Evolutionary conservation across 495 filamentous ascomycete genomes (phyloP).

Genomic region (Aspergillus olivimuriae): DNA sequence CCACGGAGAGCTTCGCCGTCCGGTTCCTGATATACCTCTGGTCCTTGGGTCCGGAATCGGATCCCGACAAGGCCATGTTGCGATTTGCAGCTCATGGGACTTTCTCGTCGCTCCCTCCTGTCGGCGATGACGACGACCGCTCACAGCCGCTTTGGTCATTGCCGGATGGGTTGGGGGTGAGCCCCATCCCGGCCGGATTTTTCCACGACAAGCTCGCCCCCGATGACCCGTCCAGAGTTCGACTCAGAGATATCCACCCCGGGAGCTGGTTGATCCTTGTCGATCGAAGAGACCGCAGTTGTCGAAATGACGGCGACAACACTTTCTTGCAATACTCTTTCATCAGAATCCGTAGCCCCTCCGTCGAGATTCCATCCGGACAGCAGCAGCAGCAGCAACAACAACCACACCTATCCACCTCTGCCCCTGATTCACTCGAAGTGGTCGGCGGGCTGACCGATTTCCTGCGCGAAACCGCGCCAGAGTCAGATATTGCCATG

Average conservation of each 20-base stretch:
- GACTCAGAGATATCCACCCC: slow-evolving; percentile 8
- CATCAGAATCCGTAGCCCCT: slow-evolving; percentile 4
- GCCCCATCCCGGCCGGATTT: slow-evolving; percentile 10
- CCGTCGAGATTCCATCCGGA: slow-evolving; percentile 3
- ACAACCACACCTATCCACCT: slow-evolving; percentile 2
- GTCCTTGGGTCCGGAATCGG: slow-evolving; percentile 8
- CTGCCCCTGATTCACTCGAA: neutral
- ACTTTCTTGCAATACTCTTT: slow-evolving; percentile 12
- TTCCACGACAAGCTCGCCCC: slow-evolving; percentile 3
- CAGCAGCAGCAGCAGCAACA: too few relatives aligned
- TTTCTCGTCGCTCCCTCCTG: slow-evolving; percentile 4
- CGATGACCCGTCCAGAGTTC: slow-evolving; percentile 6
- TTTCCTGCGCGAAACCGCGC: neutral
- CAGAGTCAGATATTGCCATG: neutral
- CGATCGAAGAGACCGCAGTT: slow-evolving; percentile 4
- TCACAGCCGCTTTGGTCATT: neutral
- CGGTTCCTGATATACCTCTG: slow-evolving; percentile 14
- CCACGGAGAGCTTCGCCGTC: slow-evolving; percentile 10
- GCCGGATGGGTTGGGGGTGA: slow-evolving; percentile 3
- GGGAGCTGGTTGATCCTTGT: slow-evolving; percentile 16
- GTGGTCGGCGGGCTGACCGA: slow-evolving; percentile 9
- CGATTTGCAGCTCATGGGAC: slow-evolving; percentile 10
- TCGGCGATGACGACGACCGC: neutral
- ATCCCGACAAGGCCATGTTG: slow-evolving; percentile 14
- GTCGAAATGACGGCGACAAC: neutral